Base-by-base conservation (phyloP, 768 basidiomycete species). In the Russula foetens region DNA sequence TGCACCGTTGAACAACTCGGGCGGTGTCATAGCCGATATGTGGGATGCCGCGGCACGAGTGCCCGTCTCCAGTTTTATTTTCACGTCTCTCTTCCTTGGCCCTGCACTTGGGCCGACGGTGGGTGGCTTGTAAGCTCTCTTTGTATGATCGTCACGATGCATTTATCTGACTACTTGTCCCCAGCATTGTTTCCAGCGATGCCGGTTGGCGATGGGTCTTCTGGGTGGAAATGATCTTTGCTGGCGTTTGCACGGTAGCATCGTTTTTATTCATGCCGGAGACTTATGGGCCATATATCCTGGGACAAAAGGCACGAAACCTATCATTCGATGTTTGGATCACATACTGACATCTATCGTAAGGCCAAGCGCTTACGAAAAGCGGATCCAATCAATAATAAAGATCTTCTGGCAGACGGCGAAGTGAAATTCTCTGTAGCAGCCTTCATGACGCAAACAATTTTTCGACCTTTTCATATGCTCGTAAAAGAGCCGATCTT, bases 401-500 rank as follows among this genome's bases (percentile, higher is more conserved):
- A 75, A 44, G 65, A 77, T 41, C 57, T 80, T 11, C 83, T 79
- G 58, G 79, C 82, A 0, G 81, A 83, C 59, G 82, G 83, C 58
- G 86, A 88, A 67, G 75, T 75, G 47, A 74, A 79, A 53, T 81
- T 81, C 81, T 79, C 82, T 0, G n/a, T 75, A n/a, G 71, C 64
- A 44, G 79, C 80, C 24, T 65, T 86, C 44, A 17, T 84, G 28
- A 73, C 79, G 50, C 77, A 82, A 29, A 85, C 83, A 0, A 63
- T 86, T 31, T 76, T 76, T 62, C 76, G 84, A 0, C 85, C 85
- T 0, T 80, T 84, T 71, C 67, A 76, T 50, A 84, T 88, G 81
- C 78, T 88, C 26, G 69, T 74, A 11, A 70, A 76, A 63, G 86
- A 88, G 67, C 83, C 83, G 0, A 84, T 87, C 64, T 74, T 86